Evolutionary conservation across 148 eudicot species (phyloP).

Genomic region (Rhododendron ovatum): DNA sequence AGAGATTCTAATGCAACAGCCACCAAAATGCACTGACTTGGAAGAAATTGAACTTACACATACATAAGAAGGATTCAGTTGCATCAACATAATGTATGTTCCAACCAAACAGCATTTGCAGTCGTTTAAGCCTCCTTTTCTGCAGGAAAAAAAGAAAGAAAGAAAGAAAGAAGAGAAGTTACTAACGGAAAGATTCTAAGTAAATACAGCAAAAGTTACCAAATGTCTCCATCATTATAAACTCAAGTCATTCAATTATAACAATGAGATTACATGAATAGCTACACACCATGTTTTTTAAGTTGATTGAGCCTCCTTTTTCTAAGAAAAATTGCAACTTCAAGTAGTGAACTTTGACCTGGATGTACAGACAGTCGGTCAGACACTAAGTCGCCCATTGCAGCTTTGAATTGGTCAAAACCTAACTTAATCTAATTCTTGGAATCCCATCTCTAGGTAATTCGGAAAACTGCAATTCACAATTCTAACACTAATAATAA

Average conservation of each 20-base stretch:
- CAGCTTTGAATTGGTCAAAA: not conserved
- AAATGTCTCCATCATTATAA: not conserved
- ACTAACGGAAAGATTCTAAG: not conserved
- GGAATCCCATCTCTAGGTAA: too few relatives aligned
- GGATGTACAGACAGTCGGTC: not conserved
- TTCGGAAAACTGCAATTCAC: too few relatives aligned
- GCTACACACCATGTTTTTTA: not conserved
- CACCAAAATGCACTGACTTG: not conserved
- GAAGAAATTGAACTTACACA: conserved; percentile 4
- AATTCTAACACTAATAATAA: too few relatives aligned
- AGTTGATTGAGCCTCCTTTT: not conserved
- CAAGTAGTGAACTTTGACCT: not conserved
- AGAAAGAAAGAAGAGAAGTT: not conserved
- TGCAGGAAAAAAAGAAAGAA: conserved; percentile 9
- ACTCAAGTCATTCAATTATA: not conserved
- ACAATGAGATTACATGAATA: not conserved
- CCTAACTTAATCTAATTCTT: not conserved
- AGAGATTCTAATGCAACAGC: not conserved
- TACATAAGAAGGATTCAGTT: conserved; percentile 62
- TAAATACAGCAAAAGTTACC: not conserved
- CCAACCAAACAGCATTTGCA: conserved; percentile 76
- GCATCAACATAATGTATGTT: conserved; percentile 70
- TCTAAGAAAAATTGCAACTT: not conserved
- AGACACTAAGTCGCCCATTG: not conserved
- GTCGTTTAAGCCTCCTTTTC: conserved; percentile 76